Evolutionary conservation across 371 early-diverging fungal genomes (phyloP), one percentile per base, ranked within the genome.

Genomic region (Lichtheimia ramosa): DNA sequence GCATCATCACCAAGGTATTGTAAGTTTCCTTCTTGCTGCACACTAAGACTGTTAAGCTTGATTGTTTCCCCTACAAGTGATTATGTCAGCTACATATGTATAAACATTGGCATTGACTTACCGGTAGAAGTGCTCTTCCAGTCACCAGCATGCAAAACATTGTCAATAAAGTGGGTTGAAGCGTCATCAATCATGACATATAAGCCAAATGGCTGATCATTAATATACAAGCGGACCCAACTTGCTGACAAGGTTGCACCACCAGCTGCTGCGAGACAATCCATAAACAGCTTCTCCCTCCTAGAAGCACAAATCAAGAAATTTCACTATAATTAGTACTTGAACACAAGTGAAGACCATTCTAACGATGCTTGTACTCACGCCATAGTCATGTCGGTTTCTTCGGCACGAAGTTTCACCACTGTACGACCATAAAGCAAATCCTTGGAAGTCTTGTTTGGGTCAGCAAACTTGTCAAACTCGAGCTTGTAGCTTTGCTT

Each of bases 401-500:
- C 70, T 66, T 73, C 72, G 46, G 81, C 73, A 20, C 81, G 73
- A 55, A 81, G 51, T 70, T 81, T 81, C 58, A 81, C 20, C 49
- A 68, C 64, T 18, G 76, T 74, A 54, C 81, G 81, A 15, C 74
- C 74, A 61, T 50, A 70, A 7, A 70, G 28, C 34, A 68, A 42
- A 20, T 66, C 59, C 6, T 63, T 53, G 16, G 16, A 23, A 5
- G 24, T 49, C 10, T 74, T 64, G 59, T 71, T 68, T 10, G 34
- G 34, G 34, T 10, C 10, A 43, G 54, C 69, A 18, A 71, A 71
- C 14, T 70, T 65, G 50, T 79, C 74, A 25, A 79, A 69, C 54
- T 62, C 62, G 55, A 79, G 51, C 68, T 79, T 79, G 73, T 74
- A 79, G 10, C 75, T 73, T 49, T 77, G 80, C 59, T 79, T 79